These are phyloP conservation scores for Penicillium flavigenum DNA, from an alignment of 495 filamentous ascomycete genomes.

Conservation along the genomic window DNA sequence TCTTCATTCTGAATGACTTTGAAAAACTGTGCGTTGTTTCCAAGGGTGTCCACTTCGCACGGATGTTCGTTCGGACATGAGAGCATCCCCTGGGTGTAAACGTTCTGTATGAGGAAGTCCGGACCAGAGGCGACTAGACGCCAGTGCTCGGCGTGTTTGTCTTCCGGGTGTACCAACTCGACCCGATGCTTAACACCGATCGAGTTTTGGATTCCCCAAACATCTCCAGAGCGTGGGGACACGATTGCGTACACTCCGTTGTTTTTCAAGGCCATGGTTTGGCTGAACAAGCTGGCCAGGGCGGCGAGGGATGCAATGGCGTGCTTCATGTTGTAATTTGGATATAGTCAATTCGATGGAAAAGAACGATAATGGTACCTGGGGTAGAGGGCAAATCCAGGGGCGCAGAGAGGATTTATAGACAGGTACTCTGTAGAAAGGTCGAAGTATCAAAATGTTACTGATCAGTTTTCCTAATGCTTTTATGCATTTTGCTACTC, in stretches of 20 bases:
- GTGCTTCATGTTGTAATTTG: neutral
- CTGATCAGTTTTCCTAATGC: too few relatives aligned
- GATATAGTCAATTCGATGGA: neutral
- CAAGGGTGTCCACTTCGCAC: neutral
- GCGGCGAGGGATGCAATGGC: neutral
- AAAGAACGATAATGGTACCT: neutral
- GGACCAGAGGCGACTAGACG: neutral
- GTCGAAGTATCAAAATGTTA: too few relatives aligned
- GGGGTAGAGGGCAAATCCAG: neutral
- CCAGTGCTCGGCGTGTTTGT: neutral
- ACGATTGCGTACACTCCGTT: neutral
- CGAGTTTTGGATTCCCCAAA: neutral
- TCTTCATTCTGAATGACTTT: neutral
- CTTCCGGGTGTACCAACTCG: neutral
- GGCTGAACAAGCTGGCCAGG: neutral
- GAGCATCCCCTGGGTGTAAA: neutral
- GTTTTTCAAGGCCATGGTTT: neutral
- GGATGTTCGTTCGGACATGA: neutral
- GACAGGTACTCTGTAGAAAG: too few relatives aligned
- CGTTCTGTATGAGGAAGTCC: neutral
- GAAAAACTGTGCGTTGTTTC: neutral
- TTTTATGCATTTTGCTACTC: too few relatives aligned
- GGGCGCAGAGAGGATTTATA: too few relatives aligned
- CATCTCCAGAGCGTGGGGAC: neutral
- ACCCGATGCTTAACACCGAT: neutral